These are phyloP conservation scores for Bryoerythrophyllum caledonicum DNA, from an alignment of 225 moss, liverwort and hornwort genomes.

Conservation along the genomic window DNA sequence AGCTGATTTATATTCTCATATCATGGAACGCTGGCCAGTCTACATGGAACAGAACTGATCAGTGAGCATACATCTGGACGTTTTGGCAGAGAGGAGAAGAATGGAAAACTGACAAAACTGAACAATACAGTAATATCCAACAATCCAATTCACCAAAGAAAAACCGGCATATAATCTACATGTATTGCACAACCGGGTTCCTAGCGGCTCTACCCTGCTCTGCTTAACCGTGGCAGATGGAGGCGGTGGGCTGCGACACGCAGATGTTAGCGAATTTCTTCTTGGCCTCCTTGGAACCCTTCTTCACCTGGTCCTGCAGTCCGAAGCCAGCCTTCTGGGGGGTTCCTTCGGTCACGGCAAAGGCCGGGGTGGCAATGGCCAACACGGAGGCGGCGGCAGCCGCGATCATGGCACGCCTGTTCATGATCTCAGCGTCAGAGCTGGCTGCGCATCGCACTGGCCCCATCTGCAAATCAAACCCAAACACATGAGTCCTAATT, in stretches of 20 bases:
- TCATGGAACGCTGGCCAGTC: no score
- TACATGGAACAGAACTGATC: no score
- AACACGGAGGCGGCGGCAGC: constrained; percentile 66
- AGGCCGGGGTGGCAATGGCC: constrained; percentile 54
- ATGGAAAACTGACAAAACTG: constrained; percentile 11
- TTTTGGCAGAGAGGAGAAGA: background rate
- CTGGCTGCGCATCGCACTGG: constrained; percentile 45
- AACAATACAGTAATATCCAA: constrained; percentile 12
- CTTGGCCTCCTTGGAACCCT: constrained; percentile 71
- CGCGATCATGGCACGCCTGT: constrained; percentile 80
- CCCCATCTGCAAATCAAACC: constrained; percentile 31
- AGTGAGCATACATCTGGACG: background rate
- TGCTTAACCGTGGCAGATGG: constrained; percentile 72
- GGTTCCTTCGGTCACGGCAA: constrained; percentile 52
- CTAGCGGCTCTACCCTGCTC: background rate
- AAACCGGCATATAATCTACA: constrained; percentile 35
- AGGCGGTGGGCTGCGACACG: constrained; percentile 70
- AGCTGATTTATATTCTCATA: no score
- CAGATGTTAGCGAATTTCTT: constrained; percentile 77
- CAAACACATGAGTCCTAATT: background rate
- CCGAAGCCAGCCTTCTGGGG: constrained; percentile 51
- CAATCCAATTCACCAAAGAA: constrained; percentile 23
- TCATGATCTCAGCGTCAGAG: constrained; percentile 50
- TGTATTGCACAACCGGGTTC: constrained; percentile 13
- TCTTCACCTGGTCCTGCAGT: constrained; percentile 51